Evolutionary conservation across 2,329 filamentous ascomycete species (phyloP), one percentile per base, ranked within the genome.

Genomic region (Rhynchosporium graminicola): DNA sequence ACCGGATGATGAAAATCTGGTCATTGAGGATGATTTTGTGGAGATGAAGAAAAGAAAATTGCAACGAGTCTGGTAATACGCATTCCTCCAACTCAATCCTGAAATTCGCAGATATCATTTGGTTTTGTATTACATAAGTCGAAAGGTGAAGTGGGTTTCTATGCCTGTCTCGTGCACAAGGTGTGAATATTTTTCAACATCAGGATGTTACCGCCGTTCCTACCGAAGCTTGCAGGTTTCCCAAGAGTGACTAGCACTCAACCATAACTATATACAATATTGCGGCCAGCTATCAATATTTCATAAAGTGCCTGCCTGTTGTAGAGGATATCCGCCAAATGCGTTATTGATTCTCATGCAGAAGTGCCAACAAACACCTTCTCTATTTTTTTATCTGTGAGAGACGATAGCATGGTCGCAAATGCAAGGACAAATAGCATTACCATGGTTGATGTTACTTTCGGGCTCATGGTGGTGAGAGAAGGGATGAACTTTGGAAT

Each of bases 401-500:
- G n/a, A n/a, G 59, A 33, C 9, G 65, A 64, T 47, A 67, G 60
- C 4, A 63, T 8, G 3, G 43, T 48, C 26, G 65, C 52, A 51
- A 65, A 68, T 1, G 47, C 5, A 33, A 67, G 28, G 0, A 64
- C 59, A 46, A 62, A 67, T 1, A 52, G 28, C 4, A 65, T 12
- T 6, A 64, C 57, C 13, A 61, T 61, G 2, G 20, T 7, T 0
- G 54, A 42, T 26, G 50, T 59, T 1, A 28, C 15, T 1, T 13
- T 54, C 4, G n/a, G 45, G 28, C 42, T 60, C 63, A 65, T 60
- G 12, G 50, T 7, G 3, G 33, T 28, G 43, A 67, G 46, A 43
- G 31, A 63, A 3, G 67, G 54, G 1, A 68, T 9, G 38, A 65
- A 63, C 1, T 67, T 33, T 2, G 66, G 66, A 20, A 60, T 58